Evolutionary conservation across 345 rosid species (phyloP), one percentile per base, ranked within the genome.

Genomic region (Cardamine chenopodiifolia): DNA sequence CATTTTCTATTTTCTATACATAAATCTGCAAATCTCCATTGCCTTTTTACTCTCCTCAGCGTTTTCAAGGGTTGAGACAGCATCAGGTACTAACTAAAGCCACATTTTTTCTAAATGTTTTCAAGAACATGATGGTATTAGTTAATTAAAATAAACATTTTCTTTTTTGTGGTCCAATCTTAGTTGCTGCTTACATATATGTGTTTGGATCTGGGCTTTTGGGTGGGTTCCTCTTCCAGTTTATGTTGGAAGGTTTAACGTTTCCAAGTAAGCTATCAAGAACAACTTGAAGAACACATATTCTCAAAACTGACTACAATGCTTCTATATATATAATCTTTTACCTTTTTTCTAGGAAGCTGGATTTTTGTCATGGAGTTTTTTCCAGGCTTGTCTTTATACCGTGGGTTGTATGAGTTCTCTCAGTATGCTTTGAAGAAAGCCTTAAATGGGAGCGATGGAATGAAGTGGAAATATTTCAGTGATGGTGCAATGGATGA

Each of bases 141-240:
- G n/a, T n/a, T n/a, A n/a, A 42, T 17, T 69, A 53, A 12, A 62
- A 34, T 40, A 31, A 49, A 62, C 60, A 28, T 18, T 56, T 40
- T 29, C 50, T 13, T n/a, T 53, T 17, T 66, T 39, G 20, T 73
- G 66, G 19, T 23, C n/a, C 6, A 37, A 53, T 26, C 73, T 32
- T 87, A 93, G 99, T 92, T 72, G 78, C 78, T 37, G 88, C 83
- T 37, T 91, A 88, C 78, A 76, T 92, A 72, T 68, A 57, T 1
- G 90, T 90, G 39, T 95, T 90, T 70, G 99, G 91, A 80, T 74
- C 93, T 64, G 97, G 97, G 25, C 96, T 95, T 37, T 69, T 95
- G 29, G 97, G 97, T 12, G 82, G 61, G 69, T 90, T 86, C 76
- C 91, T 95, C 64, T 90, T 90, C 68, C 81, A 90, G 74, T 31